Base-by-base conservation (phyloP, 2,329 filamentous ascomycete species). In the Capronia epimyces region DNA sequence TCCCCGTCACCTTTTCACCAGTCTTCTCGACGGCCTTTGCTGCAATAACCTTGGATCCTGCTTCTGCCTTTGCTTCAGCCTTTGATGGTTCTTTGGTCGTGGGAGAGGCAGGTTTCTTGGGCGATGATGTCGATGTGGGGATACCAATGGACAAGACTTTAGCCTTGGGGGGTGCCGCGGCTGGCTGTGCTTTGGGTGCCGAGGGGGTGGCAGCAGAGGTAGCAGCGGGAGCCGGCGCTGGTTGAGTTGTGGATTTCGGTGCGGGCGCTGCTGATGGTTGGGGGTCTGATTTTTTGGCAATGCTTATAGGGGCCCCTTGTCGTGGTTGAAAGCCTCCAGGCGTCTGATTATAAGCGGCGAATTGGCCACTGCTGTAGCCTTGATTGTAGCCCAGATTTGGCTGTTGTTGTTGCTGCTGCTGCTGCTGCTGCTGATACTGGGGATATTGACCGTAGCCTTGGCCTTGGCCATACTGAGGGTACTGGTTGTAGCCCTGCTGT, bases 11-110 rank as follows among this genome's bases (percentile, higher is more conserved):
- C 66, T 90, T 84, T 48, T 89, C 87, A n/a, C 55, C 60, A 0
- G 87, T 85, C 78, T 95, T 95, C 65, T 95, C 89, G 57, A 96
- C 88, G 8, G 91, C 90, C 72, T 96, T 96, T 44, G 82, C 75
- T 3, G 90, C 91, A 1, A 85, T 76, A n/a, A 86, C 83, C 72
- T 96, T 96, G 55, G 89, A 78, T 24, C 88, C 60, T 22, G 85
- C 84, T 58, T 87, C 84, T 40, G 76, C 71, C 57, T 66, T 79
- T 54, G 69, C 65, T 20, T 68, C 66, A n/a, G 72, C 67, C 25
- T 75, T 75, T 64, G 78, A 49, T 22, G 71, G 65, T 50, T 81
- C 76, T 43, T 77, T 72, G 65, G 82, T 79, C 31, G 78, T 72
- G n/a, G 77, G 71, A 6, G 72, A 68, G 1, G 78, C 71, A 20